Evolutionary conservation across 305 asterid species (phyloP).

Genomic region (Solanum hybrid): DNA sequence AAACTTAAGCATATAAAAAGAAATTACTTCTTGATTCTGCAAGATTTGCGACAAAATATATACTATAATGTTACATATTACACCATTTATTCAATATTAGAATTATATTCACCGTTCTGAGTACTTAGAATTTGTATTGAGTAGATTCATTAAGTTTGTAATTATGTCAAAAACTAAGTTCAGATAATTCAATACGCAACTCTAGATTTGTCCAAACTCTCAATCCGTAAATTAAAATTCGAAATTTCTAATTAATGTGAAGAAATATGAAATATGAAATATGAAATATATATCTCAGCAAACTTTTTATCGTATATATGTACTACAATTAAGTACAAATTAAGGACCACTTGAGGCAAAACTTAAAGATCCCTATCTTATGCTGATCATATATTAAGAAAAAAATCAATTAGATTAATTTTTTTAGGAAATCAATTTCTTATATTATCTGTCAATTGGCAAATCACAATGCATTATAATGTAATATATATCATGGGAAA

Average conservation of each 20-base stretch:
- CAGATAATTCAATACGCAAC: not conserved
- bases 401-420: not conserved
- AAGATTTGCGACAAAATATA: not conserved
- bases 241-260: not conserved
- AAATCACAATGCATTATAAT: not conserved
- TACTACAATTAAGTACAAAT: not conserved
- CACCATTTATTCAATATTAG: not conserved
- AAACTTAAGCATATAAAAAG: not conserved
- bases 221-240: not conserved
- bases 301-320: not conserved
- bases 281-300: not conserved
- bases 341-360: not conserved
- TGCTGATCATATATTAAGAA: not conserved
- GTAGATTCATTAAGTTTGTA: not conserved
- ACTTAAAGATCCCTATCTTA: not conserved
- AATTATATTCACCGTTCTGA: not conserved
- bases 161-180: not conserved
- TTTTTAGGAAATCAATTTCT: not conserved
- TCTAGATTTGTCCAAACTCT: not conserved
- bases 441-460: not conserved
- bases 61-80: not conserved
- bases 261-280: not conserved
- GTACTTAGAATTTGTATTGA: not conserved
- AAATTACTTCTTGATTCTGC: not conserved
- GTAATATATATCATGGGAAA: not conserved